Base-by-base conservation (phyloP, 2,329 filamentous ascomycete genomes). In the Hymenoscyphus linearis region DNA sequence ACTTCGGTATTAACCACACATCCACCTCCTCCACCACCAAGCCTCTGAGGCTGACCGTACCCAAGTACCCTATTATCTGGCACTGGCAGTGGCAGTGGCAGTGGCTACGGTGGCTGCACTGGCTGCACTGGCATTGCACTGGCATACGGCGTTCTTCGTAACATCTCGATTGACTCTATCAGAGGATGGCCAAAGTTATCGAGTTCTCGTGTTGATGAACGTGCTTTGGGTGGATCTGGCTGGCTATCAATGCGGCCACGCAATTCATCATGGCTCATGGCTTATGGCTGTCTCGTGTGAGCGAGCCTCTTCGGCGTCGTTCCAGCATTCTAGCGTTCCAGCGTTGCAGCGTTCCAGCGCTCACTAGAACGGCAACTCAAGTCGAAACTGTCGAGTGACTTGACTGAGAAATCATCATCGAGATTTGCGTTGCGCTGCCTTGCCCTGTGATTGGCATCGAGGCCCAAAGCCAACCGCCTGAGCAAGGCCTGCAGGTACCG, bases 351-450 rank as follows among this genome's bases (percentile, higher is more conserved):
- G 31, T 9, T 31, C 31, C 6, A 31, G 31, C 10, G 7, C 40
- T 25, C 40, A 22, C 10, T 18, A 10, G 7, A 22, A 47, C 40
- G 40, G 40, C 40, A 47, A 22, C 18, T 22, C 12, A 22, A 50
- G 44, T 50, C 44, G n/a, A n/a, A n/a, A n/a, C n/a, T n/a, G n/a
- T n/a, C n/a, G 44, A 50, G 44, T 50, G 44, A 50, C 18, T 50
- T 50, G 18, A 22, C 22, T 5, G 6, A 4, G 10, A 31, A 31
- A 9, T 31, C 31, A 31, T 9, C 5, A 31, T 31, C 31, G n/a
- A n/a, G n/a, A n/a, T n/a, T n/a, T n/a, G 31, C 31, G 10, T 31
- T 5, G 31, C 44, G 25, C 18, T 22, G 44, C 10, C 22, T 50
- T 10, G 18, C 18, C 22, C n/a, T 4, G 22, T 22, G 18, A 50